phyloP scores from a whole-genome alignment of 1,139 yeast species.

The Debaryomyces sp. region DNA sequence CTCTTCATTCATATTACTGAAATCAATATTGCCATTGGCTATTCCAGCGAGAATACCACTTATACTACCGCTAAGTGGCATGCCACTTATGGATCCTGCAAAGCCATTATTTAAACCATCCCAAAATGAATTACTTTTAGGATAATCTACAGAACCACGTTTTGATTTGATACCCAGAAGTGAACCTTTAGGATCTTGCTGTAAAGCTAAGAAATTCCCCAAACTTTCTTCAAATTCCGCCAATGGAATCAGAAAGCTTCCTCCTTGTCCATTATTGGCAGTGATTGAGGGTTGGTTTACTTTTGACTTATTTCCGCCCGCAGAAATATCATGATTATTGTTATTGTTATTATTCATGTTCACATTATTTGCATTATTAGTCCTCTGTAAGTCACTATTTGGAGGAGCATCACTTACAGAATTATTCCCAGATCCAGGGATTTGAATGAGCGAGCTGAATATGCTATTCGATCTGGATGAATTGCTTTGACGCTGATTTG shows the following conservation, averaged over 20 bases:
- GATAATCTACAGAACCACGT: conserved; percentile 31
- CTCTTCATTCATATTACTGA: conserved; percentile 43
- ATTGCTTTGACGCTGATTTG: conserved; percentile 2
- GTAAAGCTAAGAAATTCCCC: conserved; percentile 37
- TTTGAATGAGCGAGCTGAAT: conserved; percentile 44
- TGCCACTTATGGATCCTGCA: conserved; percentile 33
- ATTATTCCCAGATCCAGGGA: conserved; percentile 39
- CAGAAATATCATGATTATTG: conserved; percentile 13
- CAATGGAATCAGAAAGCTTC: conserved; percentile 5
- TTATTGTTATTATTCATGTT: conserved; percentile 6
- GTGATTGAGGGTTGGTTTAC: conserved; percentile 18
- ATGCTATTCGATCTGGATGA: conserved; percentile 42
- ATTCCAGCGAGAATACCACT: conserved; percentile 42
- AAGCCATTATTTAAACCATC: conserved; percentile 24
- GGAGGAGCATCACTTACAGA: conserved; percentile 33
- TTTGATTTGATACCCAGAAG: conserved; percentile 18
- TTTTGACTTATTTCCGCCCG: conserved; percentile 18
- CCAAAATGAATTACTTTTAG: conserved; percentile 27
- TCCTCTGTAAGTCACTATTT: conserved; percentile 2
- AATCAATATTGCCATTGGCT: conserved; percentile 44
- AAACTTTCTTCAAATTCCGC: conserved; percentile 37
- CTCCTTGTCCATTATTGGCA: not conserved
- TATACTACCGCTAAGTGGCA: conserved; percentile 30
- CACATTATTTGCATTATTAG: not conserved
- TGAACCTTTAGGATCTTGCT: conserved; percentile 16